Evolutionary conservation across 805 yeast species (phyloP), one percentile per base, ranked within the genome.

Genomic region (Ogataea ganodermae): DNA sequence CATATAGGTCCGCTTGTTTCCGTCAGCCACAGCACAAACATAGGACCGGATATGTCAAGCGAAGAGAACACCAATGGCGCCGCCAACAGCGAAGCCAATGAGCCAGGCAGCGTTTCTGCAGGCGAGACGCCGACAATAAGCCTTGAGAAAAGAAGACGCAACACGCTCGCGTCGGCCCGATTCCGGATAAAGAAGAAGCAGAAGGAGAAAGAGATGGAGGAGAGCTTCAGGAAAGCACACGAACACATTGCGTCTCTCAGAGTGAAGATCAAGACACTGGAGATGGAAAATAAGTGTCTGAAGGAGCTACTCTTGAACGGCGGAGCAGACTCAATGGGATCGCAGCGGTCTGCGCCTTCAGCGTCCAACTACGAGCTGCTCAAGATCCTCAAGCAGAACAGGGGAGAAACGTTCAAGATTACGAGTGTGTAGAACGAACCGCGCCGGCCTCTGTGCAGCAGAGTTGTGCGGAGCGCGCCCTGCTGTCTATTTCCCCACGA

Each of bases 141-240:
- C 32, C 43, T 36, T 8, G 84, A 80, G 51, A 81, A 80, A 58
- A 71, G 82, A 51, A 69, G 78, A 48, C 69, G 85, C 52, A 81
- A 81, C 59, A 80, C 87, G 1, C 80, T 81, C 4, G 89, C 89
- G 0, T 75, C 81, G 37, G 87, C 87, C 0, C 66, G 86, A 44
- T 83, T 83, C 63, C 66, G 88, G 53, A 70, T 78, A 36, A 83
- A 82, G 65, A 81, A 81, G 72, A 81, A 81, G 60, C 58, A 75
- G 51, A 79, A 72, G 60, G 85, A 81, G 55, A 75, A 73, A 56
- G 80, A 80, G 58, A 76, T 83, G 82, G 83, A 79, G 54, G 67
- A 66, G 37, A 72, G 67, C 37, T 71, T 80, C 16, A 59, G 58
- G 33, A 62, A 65, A 28, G 68, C 81, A 37, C 70, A 70, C 39